Evolutionary conservation across 1,139 yeast genomes (phyloP).

Genomic region (Torulaspora globosa): DNA sequence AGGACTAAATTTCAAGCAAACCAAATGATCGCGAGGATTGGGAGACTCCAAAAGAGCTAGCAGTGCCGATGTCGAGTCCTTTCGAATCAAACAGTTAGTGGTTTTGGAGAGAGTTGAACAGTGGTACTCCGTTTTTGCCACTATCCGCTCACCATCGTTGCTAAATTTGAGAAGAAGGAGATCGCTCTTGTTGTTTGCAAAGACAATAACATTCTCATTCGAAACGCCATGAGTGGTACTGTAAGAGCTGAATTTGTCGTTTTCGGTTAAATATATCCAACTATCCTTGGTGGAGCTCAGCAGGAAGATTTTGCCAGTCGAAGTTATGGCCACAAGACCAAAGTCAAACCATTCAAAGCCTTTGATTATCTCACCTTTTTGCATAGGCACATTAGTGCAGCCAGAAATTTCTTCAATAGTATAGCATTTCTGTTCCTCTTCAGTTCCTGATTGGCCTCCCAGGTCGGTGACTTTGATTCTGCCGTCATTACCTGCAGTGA

Average conservation of each 20-base stretch:
- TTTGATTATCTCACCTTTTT: constrained; percentile 56
- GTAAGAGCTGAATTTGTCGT: constrained; percentile 43
- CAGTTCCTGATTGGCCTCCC: constrained; percentile 29
- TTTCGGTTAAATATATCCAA: constrained; percentile 40
- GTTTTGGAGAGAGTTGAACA: constrained; percentile 43
- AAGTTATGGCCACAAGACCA: constrained; percentile 55
- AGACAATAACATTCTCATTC: constrained; percentile 41
- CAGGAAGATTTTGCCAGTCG: constrained; percentile 52
- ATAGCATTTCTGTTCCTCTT: constrained; percentile 34
- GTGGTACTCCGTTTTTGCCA: constrained; percentile 17
- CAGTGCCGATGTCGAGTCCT: constrained; percentile 30
- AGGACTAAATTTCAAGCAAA: constrained; percentile 42
- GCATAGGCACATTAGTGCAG: constrained; percentile 34
- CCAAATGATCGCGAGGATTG: constrained; percentile 55
- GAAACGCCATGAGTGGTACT: constrained; percentile 50
- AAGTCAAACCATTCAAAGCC: constrained; percentile 49
- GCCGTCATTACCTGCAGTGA: constrained; percentile 91
- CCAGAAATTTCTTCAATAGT: constrained; percentile 38
- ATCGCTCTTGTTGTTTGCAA: constrained; percentile 54
- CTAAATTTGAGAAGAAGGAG: constrained; percentile 46
- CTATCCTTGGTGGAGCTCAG: constrained; percentile 29
- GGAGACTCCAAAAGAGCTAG: constrained; percentile 60
- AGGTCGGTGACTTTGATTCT: constrained; percentile 62
- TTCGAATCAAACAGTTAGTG: constrained; percentile 48
- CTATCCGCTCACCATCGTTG: constrained; percentile 24